Evolutionary conservation across 345 rosid species (phyloP), one percentile per base, ranked within the genome.

Genomic region (Syzygium oleosum): DNA sequence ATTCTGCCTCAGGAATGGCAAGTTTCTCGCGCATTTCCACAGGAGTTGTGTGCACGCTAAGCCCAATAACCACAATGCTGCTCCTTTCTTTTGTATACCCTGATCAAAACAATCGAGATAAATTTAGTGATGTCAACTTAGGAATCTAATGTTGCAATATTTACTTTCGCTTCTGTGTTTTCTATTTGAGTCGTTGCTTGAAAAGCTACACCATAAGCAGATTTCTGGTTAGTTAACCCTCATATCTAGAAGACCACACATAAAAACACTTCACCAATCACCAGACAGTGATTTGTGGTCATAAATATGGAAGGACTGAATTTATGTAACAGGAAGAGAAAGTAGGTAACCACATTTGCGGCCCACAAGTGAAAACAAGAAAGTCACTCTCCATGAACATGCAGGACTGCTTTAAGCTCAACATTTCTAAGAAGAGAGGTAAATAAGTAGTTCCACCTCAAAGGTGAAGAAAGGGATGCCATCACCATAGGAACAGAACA

Each of bases 21-120:
- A 93, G 94, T 85, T 93, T 93, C 55, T 93, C 93, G 22, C 94
- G 92, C 92, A 93, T 90, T 84, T 91, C 93, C 51, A 93, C 94
- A 12, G 94, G 92, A 63, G 93, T 83, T 23, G 93, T 90, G 85
- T 93, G 94, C 61, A 93, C 58, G 3, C 92, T 93, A 25, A 93
- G 93, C 85, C 94, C 94, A 88, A 91, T 91, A 11, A 91, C 94
- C 55, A 93, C 91, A 80, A 91, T 93, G 86, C 93, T 91, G 52
- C 92, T 92, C 89, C 91, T 93, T 84, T 93, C 94, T 86, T 91
- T 93, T 34, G 92, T 93, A 85, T 93, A 93, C 84, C 94, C 94
- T 91, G 87, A 38, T 25, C 49, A 73, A 73, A 73, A 73, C 25
- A 19, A 73, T 73, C 19, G 27, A 73, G 46, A 73, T 38, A 73